A percentile compares a stretch with the other conserved stretches of the same genome.
Conservation (phyloP, 2,329 filamentous ascomycete species). For the Stachybotrys chlorohalonatus region DNA sequence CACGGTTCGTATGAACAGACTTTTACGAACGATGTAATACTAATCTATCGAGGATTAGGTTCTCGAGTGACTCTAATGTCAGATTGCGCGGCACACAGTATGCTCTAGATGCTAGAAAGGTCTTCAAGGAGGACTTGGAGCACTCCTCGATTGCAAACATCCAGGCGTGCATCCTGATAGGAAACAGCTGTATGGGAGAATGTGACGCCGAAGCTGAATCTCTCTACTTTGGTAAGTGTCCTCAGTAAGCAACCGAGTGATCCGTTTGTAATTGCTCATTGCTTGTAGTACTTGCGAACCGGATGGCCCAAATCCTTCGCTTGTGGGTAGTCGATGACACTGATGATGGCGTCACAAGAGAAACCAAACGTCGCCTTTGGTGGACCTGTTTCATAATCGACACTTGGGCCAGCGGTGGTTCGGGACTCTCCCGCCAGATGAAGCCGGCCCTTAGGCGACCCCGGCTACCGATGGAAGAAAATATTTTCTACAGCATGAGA, state of each 20-base stretch:
- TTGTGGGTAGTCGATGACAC: constrained; percentile 7
- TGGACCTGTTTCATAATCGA: constrained; percentile 25
- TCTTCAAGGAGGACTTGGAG: constrained; percentile 20
- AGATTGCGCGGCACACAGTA: constrained; percentile 10
- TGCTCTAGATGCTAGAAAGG: constrained; percentile 6
- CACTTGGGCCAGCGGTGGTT: constrained; percentile 22
- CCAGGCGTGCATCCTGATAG: constrained; percentile 22
- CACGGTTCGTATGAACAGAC: constrained; percentile 6
- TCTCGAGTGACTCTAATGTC: constrained; percentile 5
- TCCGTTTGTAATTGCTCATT: constrained; percentile 1
- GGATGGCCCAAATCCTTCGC: constrained; percentile 23
- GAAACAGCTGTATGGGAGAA: constrained; percentile 19
- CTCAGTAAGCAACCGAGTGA: neutral
- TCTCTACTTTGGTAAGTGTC: constrained; percentile 19
- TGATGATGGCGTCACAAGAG: constrained; percentile 15
- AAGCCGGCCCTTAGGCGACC: constrained; percentile 7
- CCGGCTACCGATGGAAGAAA: constrained; percentile 19
- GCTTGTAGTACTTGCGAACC: constrained; percentile 15
- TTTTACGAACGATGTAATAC: neutral
- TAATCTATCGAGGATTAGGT: neutral
- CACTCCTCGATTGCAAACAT: constrained; percentile 22
- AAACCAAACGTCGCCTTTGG: constrained; percentile 21
- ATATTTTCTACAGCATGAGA: constrained; percentile 11
- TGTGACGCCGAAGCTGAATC: constrained; percentile 20
- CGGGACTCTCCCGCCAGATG: constrained; percentile 17